Base-by-base conservation (phyloP, 805 yeast genomes). In the Starmerella stigmatis region DNA sequence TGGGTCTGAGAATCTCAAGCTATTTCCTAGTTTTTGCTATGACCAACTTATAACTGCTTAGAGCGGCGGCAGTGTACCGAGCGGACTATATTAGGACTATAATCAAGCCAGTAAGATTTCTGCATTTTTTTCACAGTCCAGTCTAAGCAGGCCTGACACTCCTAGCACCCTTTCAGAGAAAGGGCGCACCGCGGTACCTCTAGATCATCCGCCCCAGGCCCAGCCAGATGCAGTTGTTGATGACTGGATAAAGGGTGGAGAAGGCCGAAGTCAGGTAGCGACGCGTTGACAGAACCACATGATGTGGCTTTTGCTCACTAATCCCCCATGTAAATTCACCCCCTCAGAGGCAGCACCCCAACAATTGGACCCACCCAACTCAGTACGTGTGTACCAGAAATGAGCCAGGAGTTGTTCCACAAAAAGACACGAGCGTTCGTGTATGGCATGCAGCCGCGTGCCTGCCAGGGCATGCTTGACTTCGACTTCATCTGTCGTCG, bases 401-500 rank as follows among this genome's bases (percentile, higher is more conserved):
- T 45, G 46, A 45, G 48, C 13, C 48, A 37, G 17, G 67, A 69
- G 59, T 61, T 68, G 42, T 68, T 68, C 63, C 63, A 56, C 57
- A 56, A 60, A 57, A 62, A 64, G 56, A 69, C 72, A 48, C 61
- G 71, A 20, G 71, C 73, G 34, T 69, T 68, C 50, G 66, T 68
- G 50, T 64, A 64, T 51, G 72, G 72, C 44, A 57, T 69, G 60
- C 72, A 68, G 60, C 70, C 72, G 22, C 64, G 70, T 19, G 72
- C 72, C 37, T 64, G 69, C 62, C 72, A 68, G 59, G 72, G 73
- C 44, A 68, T 68, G 72, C 70, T 68, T 25, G 72, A 68, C 55
- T 68, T 68, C 51, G 72, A 68, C 50, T 69, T 60, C 62, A 64
- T 68, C 53, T 69, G 73, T 60, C 64, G 63, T 56, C 67, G 72